Evolutionary conservation across 2,329 filamentous ascomycete species (phyloP).

Genomic region (Apiospora aurea): DNA sequence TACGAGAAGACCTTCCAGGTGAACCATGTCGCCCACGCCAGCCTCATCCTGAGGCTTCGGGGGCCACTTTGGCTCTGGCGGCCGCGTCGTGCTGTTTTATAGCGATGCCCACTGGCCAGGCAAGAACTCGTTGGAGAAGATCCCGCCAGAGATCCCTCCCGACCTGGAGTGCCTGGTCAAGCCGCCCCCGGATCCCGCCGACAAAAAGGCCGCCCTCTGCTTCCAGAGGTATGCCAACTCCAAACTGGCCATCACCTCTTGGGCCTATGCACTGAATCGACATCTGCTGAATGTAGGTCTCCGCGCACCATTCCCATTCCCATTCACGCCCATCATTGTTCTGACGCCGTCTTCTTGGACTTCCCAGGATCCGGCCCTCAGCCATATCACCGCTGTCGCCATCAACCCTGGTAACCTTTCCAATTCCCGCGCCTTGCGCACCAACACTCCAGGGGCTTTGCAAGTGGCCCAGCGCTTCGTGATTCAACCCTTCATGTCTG

Average conservation of each 20-base stretch:
- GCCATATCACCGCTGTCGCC: conserved; percentile 38
- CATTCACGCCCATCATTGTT: too few species aligned
- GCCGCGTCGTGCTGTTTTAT: conserved; percentile 38
- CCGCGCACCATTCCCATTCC: not conserved
- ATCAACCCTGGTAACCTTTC: conserved; percentile 42
- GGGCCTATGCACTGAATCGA: conserved; percentile 26
- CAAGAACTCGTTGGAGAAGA: conserved; percentile 47
- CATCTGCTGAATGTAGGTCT: conserved; percentile 26
- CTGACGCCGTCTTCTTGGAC: not conserved
- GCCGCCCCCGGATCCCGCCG: conserved; percentile 34
- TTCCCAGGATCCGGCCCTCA: conserved; percentile 36
- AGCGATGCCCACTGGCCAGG: conserved; percentile 47
- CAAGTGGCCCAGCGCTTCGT: conserved; percentile 37
- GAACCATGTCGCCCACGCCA: conserved; percentile 44
- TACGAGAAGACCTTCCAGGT: conserved; percentile 50
- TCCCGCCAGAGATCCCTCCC: conserved; percentile 43
- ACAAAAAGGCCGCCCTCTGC: conserved; percentile 46
- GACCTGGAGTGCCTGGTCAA: conserved; percentile 47
- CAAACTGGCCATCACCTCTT: conserved; percentile 38
- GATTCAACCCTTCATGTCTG: conserved; percentile 30
- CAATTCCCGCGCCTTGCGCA: conserved; percentile 46
- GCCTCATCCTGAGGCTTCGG: conserved; percentile 48
- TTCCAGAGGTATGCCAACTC: conserved; percentile 52
- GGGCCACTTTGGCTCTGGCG: conserved; percentile 66
- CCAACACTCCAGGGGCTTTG: conserved; percentile 41